Evolutionary conservation across 129 eudicot genomes (phyloP).

Genomic region (Chrysanthemum lavandulifolium): DNA sequence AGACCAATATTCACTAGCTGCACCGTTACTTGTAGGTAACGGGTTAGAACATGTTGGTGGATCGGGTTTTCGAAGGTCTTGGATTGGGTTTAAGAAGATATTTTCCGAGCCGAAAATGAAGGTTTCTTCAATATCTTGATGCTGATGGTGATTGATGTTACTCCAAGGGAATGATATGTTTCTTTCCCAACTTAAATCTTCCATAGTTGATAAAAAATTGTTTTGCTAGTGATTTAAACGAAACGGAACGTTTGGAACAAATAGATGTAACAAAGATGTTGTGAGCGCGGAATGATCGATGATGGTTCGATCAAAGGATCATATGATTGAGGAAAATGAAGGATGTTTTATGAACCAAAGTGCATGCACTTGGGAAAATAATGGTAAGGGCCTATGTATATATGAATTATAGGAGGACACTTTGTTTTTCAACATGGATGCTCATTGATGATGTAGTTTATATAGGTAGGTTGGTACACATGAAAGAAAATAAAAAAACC

Average conservation of each 20-base stretch:
- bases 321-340: neutral
- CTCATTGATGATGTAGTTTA: slow-evolving; percentile 19
- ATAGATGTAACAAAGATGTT: neutral
- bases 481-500: neutral
- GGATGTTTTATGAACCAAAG: neutral
- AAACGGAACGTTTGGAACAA: no score
- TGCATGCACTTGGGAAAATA: slow-evolving; percentile 12
- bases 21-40: slow-evolving; percentile 5
- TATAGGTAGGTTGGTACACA: neutral
- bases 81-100: slow-evolving; percentile 39
- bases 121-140: slow-evolving; percentile 36
- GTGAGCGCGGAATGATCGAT: neutral
- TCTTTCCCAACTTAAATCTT: slow-evolving; percentile 45
- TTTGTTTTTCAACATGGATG: slow-evolving; percentile 23
- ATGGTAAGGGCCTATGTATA: neutral
- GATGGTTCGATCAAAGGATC: neutral
- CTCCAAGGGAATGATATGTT: slow-evolving; percentile 40
- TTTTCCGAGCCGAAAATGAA: slow-evolving; percentile 30
- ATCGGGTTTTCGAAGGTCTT: slow-evolving; percentile 17
- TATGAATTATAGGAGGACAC: slow-evolving; percentile 1
- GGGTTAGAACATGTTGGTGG: slow-evolving; percentile 8
- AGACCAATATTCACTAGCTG: slow-evolving; percentile 30
- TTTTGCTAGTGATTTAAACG: no score
- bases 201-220: slow-evolving; percentile 36
- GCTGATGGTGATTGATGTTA: slow-evolving; percentile 35